These are phyloP conservation scores for Posidonia oceanica DNA, from an alignment of 116 monocot species.

Conservation along the genomic window DNA sequence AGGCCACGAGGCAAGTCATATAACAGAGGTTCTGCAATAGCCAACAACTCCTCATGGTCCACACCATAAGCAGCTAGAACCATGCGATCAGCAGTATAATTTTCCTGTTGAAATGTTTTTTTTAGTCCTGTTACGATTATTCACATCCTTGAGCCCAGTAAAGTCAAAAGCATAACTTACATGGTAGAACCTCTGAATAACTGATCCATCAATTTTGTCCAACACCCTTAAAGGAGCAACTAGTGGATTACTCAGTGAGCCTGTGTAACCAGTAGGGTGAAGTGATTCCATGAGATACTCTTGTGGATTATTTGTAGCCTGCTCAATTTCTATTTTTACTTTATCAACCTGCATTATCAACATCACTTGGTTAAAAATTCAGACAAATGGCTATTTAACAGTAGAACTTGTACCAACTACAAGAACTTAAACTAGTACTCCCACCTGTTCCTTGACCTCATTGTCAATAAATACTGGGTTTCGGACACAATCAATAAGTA, in stretches of 20 bases:
- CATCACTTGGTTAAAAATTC: not conserved
- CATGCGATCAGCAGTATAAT: conserved; percentile 63
- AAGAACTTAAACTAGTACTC: not conserved
- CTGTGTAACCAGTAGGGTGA: conserved; percentile 49
- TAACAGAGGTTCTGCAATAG: conserved; percentile 55
- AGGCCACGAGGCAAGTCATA: conserved; percentile 17
- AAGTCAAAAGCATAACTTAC: conserved; percentile 23
- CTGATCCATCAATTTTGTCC: conserved; percentile 36
- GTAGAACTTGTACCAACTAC: not conserved
- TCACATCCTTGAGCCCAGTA: too few species aligned
- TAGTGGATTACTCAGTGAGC: conserved; percentile 53
- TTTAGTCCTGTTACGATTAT: too few species aligned
- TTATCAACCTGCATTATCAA: conserved; percentile 27
- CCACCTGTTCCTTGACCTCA: conserved; percentile 67
- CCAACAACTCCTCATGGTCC: conserved; percentile 59
- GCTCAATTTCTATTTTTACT: conserved; percentile 37
- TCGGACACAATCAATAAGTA: conserved; percentile 60
- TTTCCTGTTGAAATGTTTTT: conserved; percentile 29
- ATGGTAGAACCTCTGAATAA: conserved; percentile 43
- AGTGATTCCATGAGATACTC: conserved; percentile 58
- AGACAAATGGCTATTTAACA: not conserved
- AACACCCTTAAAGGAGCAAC: conserved; percentile 36
- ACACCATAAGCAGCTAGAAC: conserved; percentile 69
- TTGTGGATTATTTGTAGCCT: conserved; percentile 47
- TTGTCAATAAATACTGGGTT: conserved; percentile 58